Conservation (phyloP, 2,329 filamentous ascomycete genomes). For the Claviceps capensis region DNA sequence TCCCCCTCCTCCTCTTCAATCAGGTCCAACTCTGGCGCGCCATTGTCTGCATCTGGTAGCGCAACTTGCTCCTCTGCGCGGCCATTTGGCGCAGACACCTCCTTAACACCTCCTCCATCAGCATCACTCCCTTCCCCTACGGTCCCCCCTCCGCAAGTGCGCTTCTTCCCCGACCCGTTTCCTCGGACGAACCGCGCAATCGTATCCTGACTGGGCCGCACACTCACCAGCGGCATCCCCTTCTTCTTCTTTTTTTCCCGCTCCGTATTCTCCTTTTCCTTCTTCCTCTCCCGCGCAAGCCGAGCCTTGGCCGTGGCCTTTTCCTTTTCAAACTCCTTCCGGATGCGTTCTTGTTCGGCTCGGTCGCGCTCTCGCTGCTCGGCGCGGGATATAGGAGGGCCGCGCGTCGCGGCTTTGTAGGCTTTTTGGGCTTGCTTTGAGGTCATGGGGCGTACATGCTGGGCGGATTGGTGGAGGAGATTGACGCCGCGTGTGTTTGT, state of each 20-base stretch:
- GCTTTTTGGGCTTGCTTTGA: slow-evolving; percentile 28
- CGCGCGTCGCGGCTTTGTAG: slow-evolving; percentile 21
- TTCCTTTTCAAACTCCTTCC: slow-evolving; percentile 37
- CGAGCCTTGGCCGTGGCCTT: slow-evolving; percentile 34
- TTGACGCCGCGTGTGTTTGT: slow-evolving; percentile 1
- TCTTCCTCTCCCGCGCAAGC: slow-evolving; percentile 39
- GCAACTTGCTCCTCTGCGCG: not conserved
- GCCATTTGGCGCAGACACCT: not conserved
- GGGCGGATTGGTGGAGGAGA: not conserved
- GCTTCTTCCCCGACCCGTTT: slow-evolving; percentile 18
- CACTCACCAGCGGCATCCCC: slow-evolving; percentile 39
- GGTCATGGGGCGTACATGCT: slow-evolving; percentile 20
- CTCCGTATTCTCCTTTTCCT: slow-evolving; percentile 36
- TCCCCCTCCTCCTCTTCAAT: slow-evolving; percentile 12
- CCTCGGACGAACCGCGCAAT: slow-evolving; percentile 38
- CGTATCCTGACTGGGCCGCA: slow-evolving; percentile 42
- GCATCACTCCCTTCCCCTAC: not conserved
- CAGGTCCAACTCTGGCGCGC: slow-evolving; percentile 8
- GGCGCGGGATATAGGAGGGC: slow-evolving; percentile 25
- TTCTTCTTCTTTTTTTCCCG: slow-evolving; percentile 35
- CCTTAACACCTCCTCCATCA: not conserved
- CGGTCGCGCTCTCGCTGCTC: slow-evolving; percentile 26
- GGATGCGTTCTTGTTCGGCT: slow-evolving; percentile 40
- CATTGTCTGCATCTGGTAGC: not conserved
- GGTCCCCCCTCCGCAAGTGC: slow-evolving; percentile 1